Conservation (phyloP, 139 green algal species). For the Ettlia oleoabundans region DNA sequence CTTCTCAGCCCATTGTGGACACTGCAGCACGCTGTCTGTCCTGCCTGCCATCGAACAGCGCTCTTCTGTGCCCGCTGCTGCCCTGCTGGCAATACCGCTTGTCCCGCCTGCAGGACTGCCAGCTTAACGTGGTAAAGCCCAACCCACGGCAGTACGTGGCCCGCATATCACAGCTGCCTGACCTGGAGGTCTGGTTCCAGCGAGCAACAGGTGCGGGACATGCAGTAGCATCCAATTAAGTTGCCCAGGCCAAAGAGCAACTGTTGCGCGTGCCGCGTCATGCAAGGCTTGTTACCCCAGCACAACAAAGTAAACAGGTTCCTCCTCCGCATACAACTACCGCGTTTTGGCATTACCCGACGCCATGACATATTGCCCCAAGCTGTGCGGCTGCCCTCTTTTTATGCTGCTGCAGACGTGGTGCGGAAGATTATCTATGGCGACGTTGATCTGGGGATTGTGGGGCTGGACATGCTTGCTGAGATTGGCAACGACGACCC, state of each 20-base stretch:
- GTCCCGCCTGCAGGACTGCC: slow-evolving; percentile 73
- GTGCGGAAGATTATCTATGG: slow-evolving; percentile 93
- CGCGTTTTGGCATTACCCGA: no score
- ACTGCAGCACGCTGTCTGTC: no score
- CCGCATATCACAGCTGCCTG: slow-evolving; percentile 87
- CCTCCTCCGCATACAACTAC: background rate
- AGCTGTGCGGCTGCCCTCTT: background rate
- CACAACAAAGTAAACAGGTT: no score
- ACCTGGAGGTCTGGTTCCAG: slow-evolving; percentile 99
- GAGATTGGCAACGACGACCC: slow-evolving; percentile 78
- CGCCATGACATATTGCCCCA: no score
- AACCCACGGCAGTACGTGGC: slow-evolving; percentile 99
- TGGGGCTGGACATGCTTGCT: slow-evolving; percentile 96
- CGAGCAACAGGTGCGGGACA: slow-evolving; percentile 15
- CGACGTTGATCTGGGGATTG: slow-evolving; percentile 98
- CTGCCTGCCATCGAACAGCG: no score
- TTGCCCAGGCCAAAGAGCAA: background rate
- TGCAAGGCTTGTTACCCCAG: no score
- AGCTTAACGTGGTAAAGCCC: slow-evolving; percentile 94
- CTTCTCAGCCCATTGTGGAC: no score
- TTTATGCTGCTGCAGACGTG: slow-evolving; percentile 83
- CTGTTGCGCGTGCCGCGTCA: background rate
- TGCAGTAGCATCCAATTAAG: background rate
- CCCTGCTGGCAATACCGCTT: background rate
- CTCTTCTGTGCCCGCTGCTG: background rate